These are phyloP conservation scores for Claviceps maximensis DNA, from an alignment of 2,329 filamentous ascomycete genomes.

Conservation along the genomic window DNA sequence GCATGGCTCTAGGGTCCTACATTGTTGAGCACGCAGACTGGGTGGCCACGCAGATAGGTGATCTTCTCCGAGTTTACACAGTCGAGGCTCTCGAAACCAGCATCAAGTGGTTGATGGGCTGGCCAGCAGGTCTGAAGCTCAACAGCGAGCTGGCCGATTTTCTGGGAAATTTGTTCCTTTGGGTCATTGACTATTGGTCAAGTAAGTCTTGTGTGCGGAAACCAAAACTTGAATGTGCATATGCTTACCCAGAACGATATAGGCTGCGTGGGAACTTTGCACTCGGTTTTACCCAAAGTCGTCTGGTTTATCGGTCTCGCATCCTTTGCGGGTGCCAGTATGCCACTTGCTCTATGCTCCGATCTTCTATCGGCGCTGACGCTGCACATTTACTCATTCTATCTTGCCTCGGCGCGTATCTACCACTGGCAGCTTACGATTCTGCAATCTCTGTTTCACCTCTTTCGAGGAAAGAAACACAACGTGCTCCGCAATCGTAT, in stretches of 20 bases:
- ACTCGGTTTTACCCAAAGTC: conserved; percentile 69
- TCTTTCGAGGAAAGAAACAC: conserved; percentile 95
- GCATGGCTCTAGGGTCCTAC: conserved; percentile 89
- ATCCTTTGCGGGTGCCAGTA: conserved; percentile 87
- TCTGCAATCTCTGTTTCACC: conserved; percentile 91
- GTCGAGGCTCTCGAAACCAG: conserved; percentile 78
- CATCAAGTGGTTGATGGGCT: conserved; percentile 92
- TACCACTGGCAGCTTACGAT: conserved; percentile 99
- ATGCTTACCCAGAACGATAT: conserved; percentile 12
- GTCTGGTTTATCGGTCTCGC: conserved; percentile 91
- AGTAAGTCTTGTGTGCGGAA: conserved; percentile 34
- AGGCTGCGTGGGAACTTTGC: conserved; percentile 65
- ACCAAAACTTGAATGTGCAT: too few relatives aligned
- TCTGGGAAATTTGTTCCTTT: conserved; percentile 86
- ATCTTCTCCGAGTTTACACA: conserved; percentile 65
- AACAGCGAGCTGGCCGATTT: conserved; percentile 92
- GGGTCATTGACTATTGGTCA: conserved; percentile 98
- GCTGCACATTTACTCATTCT: conserved; percentile 95
- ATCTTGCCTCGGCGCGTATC: conserved; percentile 89
- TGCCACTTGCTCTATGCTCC: conserved; percentile 92
- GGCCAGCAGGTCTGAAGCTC: conserved; percentile 86
- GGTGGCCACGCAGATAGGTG: conserved; percentile 69
- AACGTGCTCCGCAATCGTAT: conserved; percentile 95
- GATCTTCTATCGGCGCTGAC: conserved; percentile 86
- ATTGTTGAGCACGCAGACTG: conserved; percentile 88